A percentile compares a stretch with the other conserved stretches of the same genome.
Evolutionary conservation across 1,139 yeast species (phyloP).

Genomic region (Sugiyamaella grinbergsii): DNA sequence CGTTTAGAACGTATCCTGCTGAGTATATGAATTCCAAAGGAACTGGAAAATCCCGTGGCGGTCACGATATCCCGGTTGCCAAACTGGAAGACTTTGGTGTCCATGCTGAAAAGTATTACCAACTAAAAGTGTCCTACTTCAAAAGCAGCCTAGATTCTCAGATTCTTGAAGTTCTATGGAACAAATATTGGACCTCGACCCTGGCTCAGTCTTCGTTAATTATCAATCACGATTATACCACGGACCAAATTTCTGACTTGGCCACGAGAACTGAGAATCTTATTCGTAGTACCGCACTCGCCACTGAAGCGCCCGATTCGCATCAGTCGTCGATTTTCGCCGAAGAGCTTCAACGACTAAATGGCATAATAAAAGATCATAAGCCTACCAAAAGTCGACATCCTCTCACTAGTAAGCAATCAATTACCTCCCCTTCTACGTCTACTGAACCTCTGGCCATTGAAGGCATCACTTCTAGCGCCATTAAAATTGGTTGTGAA

Average conservation of each 20-base stretch:
- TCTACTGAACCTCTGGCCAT: constrained; percentile 4
- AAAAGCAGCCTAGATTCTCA: constrained; percentile 55
- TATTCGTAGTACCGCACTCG: too few relatives aligned
- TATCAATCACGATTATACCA: constrained; percentile 41
- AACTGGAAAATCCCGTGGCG: constrained; percentile 8
- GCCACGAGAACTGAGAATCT: constrained; percentile 31
- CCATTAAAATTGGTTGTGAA: constrained; percentile 38
- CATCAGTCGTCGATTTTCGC: constrained; percentile 9
- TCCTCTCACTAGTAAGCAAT: too few relatives aligned
- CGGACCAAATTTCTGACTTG: constrained; percentile 40
- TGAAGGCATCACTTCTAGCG: constrained; percentile 29
- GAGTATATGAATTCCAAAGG: constrained; percentile 37
- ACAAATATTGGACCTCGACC: constrained; percentile 54
- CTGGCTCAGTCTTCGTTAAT: constrained; percentile 40
- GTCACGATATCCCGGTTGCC: constrained; percentile 47
- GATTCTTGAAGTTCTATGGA: constrained; percentile 51
- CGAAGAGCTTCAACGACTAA: constrained; percentile 3
- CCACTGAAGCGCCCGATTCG: not conserved
- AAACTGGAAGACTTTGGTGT: constrained; percentile 67
- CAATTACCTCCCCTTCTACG: not conserved
- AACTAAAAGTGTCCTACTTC: constrained; percentile 66
- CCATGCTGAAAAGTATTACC: constrained; percentile 70
- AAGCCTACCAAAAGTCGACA: too few relatives aligned
- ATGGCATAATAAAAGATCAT: not conserved
- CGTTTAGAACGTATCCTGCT: constrained; percentile 77